Conservation (phyloP, 208 protist genomes). For the Wallacemonas collosoma region DNA sequence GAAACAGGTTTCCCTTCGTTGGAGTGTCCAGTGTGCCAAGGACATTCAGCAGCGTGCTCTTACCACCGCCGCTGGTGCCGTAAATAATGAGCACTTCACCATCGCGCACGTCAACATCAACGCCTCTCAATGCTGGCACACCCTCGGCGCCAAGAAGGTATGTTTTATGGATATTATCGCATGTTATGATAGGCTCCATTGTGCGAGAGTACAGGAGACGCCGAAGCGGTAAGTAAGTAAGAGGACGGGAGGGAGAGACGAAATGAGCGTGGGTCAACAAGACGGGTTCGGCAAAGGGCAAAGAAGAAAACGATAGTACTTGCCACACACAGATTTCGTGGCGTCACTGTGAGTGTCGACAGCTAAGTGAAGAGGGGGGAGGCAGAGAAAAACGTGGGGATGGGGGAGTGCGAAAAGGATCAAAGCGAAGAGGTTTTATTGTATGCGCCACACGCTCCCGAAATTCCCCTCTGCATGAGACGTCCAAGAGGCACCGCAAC, state of each 20-base stretch:
- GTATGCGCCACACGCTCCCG: no score
- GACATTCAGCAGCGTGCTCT: constrained; percentile 97
- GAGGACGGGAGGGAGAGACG: background rate
- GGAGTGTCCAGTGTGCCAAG: constrained; percentile 97
- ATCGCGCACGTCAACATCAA: constrained; percentile 82
- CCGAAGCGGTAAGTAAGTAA: background rate
- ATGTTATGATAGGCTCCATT: constrained; percentile 62
- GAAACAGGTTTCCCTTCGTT: constrained; percentile 94
- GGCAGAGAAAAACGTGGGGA: no score
- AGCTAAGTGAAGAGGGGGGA: no score
- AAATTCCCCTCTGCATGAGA: no score
- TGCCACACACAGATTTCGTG: no score
- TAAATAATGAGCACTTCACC: constrained; percentile 96
- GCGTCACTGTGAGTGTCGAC: no score
- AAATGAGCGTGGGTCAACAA: constrained; percentile 13
- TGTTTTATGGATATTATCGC: constrained; percentile 97
- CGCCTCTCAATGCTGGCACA: constrained; percentile 94
- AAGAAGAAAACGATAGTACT: no score
- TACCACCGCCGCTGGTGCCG: constrained; percentile 96
- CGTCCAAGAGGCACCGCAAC: no score
- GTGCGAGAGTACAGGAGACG: background rate
- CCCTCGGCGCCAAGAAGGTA: constrained; percentile 96
- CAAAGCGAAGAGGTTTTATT: no score
- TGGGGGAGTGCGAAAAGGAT: no score
- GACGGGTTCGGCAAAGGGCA: background rate